Conservation (phyloP, 768 basidiomycete genomes). For the Paxillus ammoniavirescens region DNA sequence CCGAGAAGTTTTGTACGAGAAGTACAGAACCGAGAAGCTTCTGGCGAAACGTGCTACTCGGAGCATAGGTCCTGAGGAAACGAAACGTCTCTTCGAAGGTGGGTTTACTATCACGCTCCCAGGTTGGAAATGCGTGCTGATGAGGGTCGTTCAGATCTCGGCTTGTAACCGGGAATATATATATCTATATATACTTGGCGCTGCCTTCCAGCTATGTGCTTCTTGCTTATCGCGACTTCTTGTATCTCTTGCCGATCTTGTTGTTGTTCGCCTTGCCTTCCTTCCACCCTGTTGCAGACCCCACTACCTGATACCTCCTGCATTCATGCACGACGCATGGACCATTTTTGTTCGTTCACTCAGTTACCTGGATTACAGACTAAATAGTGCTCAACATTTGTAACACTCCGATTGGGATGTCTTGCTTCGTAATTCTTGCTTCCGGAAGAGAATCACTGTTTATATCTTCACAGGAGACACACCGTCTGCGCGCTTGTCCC, state of each 20-base stretch:
- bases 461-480: conserved; percentile 5
- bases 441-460: not conserved
- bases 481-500: not conserved
- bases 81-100: conserved; percentile 75
- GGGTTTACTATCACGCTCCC: conserved; percentile 21
- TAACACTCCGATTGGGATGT: conserved; percentile 23
- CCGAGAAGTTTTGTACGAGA: conserved; percentile 89
- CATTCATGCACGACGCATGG: conserved; percentile 12
- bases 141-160: conserved; percentile 38
- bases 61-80: conserved; percentile 72
- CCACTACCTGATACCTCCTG: conserved; percentile 19
- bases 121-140: conserved; percentile 24
- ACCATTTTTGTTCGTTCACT: conserved; percentile 22
- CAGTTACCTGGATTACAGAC: conserved; percentile 20
- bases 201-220: conserved; percentile 12
- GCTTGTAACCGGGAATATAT: conserved; percentile 33
- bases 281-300: conserved; percentile 6
- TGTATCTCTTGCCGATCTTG: conserved; percentile 8
- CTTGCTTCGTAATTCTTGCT: conserved; percentile 12
- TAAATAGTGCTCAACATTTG: conserved; percentile 9
- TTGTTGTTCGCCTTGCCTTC: conserved; percentile 4
- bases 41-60: conserved; percentile 82
- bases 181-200: conserved; percentile 18
- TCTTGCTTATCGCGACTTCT: conserved; percentile 23
- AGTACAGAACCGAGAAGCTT: conserved; percentile 88